Conservation (phyloP, 1,284 basidiomycete genomes). For the Trichosporon inkin region DNA sequence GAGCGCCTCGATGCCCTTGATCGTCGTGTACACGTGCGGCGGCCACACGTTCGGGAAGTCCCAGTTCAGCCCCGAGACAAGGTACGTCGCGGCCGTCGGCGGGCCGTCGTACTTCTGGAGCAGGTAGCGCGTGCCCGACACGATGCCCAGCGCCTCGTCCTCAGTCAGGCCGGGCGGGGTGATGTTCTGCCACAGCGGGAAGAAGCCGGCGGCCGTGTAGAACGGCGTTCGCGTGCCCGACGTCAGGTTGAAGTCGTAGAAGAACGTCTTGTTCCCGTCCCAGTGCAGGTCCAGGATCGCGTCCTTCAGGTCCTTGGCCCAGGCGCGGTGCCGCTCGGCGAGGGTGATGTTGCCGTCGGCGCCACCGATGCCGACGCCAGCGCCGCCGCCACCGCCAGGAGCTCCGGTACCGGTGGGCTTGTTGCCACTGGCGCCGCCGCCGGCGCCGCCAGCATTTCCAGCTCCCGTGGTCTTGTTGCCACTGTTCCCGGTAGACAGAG, state of each 20-base stretch:
- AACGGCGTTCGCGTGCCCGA: constrained; percentile 61
- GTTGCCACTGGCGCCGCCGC: not conserved
- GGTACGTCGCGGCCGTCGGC: constrained; percentile 62
- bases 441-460: not conserved
- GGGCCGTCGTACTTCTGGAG: constrained; percentile 79
- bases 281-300: constrained; percentile 82
- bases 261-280: constrained; percentile 74
- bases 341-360: not conserved
- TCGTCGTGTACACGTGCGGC: constrained; percentile 68
- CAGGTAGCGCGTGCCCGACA: constrained; percentile 69
- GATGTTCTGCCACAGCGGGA: constrained; percentile 82
- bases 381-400: too few relatives aligned
- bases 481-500: not conserved
- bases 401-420: not conserved
- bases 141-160: constrained; percentile 62
- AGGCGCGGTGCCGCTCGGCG: constrained; percentile 54
- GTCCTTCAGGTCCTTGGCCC: constrained; percentile 59
- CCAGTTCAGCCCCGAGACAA: constrained; percentile 79
- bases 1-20: constrained; percentile 65
- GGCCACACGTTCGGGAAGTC: constrained; percentile 56
- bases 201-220: constrained; percentile 71
- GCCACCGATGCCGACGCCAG: not conserved
- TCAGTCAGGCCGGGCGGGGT: constrained; percentile 67
- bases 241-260: constrained; percentile 67
- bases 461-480: too few relatives aligned